phyloP scores from a whole-genome alignment of 257 asterid species.

The Thymus quinquecostatus region DNA sequence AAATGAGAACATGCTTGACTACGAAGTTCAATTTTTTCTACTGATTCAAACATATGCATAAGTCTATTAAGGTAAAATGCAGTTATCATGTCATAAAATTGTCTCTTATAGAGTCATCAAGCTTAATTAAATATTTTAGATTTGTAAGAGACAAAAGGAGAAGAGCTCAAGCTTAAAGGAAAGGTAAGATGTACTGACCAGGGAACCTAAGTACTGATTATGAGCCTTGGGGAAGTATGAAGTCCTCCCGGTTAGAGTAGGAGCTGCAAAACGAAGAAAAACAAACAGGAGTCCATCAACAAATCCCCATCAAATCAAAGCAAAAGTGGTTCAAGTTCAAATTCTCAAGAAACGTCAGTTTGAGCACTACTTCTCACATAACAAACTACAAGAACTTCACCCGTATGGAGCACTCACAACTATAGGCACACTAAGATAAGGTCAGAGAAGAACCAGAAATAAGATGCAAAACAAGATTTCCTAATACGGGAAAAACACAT shows the following conservation, averaged over 20 bases:
- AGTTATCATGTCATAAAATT: background rate
- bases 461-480: background rate
- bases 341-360: background rate
- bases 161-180: conserved; percentile 11
- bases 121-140: conserved; percentile 11
- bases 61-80: too few species aligned
- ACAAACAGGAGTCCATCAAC: conserved; percentile 2
- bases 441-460: background rate
- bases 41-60: conserved; percentile 18
- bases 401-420: background rate
- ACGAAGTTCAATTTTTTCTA: conserved; percentile 6
- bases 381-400: conserved; percentile 2
- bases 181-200: conserved; percentile 40
- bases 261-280: conserved; percentile 45
- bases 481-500: background rate
- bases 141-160: conserved; percentile 19
- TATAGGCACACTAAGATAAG: background rate
- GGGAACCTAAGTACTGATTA: conserved; percentile 32
- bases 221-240: conserved; percentile 36
- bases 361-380: background rate
- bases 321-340: background rate
- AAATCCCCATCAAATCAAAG: conserved; percentile 17
- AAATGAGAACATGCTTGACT: background rate
- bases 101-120: conserved; percentile 8
- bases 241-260: conserved; percentile 39